These are phyloP conservation scores for Ascochyta fabae DNA, from an alignment of 2,329 filamentous ascomycete species.

Conservation along the genomic window DNA sequence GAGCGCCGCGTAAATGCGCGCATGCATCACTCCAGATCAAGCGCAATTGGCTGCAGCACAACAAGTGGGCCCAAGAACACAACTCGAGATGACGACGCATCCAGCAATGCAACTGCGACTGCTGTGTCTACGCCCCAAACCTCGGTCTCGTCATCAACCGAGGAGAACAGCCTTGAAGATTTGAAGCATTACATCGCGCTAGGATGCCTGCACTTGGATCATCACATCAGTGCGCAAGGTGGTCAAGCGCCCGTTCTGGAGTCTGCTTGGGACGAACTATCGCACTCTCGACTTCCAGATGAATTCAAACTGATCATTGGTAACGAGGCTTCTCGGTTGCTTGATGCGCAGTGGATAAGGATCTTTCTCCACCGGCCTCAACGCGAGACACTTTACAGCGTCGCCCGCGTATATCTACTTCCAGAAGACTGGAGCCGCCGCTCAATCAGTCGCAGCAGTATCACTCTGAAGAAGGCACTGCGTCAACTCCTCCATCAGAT, in stretches of 20 bases:
- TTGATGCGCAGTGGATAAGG: constrained; percentile 47
- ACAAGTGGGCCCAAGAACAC: neutral
- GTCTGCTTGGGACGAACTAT: constrained; percentile 36
- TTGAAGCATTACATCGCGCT: constrained; percentile 43
- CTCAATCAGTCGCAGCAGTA: constrained; percentile 58
- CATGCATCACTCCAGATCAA: neutral
- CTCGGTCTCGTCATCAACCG: constrained; percentile 10
- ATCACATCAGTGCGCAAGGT: neutral
- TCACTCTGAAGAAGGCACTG: constrained; percentile 55
- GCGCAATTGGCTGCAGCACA: neutral
- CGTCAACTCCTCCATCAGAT: constrained; percentile 59
- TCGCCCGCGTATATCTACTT: constrained; percentile 66
- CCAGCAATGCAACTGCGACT: constrained; percentile 1
- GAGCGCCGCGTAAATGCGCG: neutral
- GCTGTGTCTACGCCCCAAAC: constrained; percentile 21
- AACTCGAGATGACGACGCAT: neutral
- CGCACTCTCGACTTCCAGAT: constrained; percentile 24
- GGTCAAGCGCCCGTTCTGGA: neutral
- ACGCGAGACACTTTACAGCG: neutral
- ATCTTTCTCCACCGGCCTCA: constrained; percentile 26
- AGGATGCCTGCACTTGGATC: constrained; percentile 41
- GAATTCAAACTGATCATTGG: constrained; percentile 35
- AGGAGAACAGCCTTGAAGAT: constrained; percentile 21
- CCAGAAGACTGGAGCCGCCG: constrained; percentile 69
- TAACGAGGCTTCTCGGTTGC: constrained; percentile 31